Evolutionary conservation across 352 stramenopile genomes (phyloP).

Genomic region (Pythium angustatum): DNA sequence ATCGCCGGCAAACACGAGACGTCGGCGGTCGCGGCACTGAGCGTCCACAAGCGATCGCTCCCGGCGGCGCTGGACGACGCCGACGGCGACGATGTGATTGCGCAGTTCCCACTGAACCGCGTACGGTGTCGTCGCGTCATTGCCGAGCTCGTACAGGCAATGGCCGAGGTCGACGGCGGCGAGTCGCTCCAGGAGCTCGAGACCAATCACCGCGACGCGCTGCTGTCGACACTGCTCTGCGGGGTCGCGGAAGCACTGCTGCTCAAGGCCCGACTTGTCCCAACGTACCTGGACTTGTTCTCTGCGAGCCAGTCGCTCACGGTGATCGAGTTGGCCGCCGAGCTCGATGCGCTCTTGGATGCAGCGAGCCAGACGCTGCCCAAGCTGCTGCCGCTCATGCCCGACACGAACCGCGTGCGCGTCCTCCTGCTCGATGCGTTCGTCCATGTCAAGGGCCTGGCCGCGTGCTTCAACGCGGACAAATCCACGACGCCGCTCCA

Average conservation of each 20-base stretch:
- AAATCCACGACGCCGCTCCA: slow-evolving; percentile 44
- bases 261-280: slow-evolving; percentile 56
- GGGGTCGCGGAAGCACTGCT: slow-evolving; percentile 52
- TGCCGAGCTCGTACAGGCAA: slow-evolving; percentile 46
- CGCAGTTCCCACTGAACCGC: slow-evolving; percentile 46
- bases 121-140: slow-evolving; percentile 42
- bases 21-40: slow-evolving; percentile 46
- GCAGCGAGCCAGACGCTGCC: slow-evolving; percentile 42
- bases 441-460: slow-evolving; percentile 53
- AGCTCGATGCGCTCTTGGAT: slow-evolving; percentile 48
- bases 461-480: slow-evolving; percentile 62
- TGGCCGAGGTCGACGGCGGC: slow-evolving; percentile 39
- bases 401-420: slow-evolving; percentile 46
- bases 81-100: slow-evolving; percentile 45
- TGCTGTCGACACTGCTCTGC: slow-evolving; percentile 59
- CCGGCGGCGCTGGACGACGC: slow-evolving; percentile 29
- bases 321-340: slow-evolving; percentile 53
- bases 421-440: slow-evolving; percentile 63
- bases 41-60: slow-evolving; percentile 53
- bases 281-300: slow-evolving; percentile 50
- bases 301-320: slow-evolving; percentile 48
- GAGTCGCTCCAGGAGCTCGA: slow-evolving; percentile 52
- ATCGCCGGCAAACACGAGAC: slow-evolving; percentile 64
- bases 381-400: slow-evolving; percentile 41
- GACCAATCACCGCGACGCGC: slow-evolving; percentile 56